Conservation (phyloP, 345 rosid genomes). For the Alliaria petiolata region DNA sequence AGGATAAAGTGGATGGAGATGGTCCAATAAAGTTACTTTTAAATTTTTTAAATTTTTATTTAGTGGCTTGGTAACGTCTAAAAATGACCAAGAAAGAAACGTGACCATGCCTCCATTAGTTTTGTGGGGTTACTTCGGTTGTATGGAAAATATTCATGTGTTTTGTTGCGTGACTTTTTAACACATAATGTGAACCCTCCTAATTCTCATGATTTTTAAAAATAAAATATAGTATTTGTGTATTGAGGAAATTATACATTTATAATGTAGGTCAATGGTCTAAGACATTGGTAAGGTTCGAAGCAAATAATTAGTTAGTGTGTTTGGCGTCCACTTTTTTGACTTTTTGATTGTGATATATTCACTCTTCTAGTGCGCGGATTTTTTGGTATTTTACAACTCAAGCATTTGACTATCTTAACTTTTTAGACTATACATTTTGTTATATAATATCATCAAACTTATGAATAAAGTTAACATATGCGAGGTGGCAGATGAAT, state of each 20-base stretch:
- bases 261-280: slow-evolving; percentile 20
- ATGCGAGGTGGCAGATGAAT: slow-evolving; percentile 19
- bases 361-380: slow-evolving; percentile 23
- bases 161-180: slow-evolving; percentile 24
- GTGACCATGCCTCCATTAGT: slow-evolving; percentile 24
- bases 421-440: neutral
- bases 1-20: slow-evolving; percentile 26
- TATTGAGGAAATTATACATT: neutral
- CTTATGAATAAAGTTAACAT: slow-evolving; percentile 5
- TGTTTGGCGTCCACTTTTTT: slow-evolving; percentile 32
- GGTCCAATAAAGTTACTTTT: slow-evolving; percentile 23
- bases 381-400: slow-evolving; percentile 28
- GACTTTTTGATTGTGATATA: slow-evolving; percentile 23
- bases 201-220: neutral
- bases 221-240: neutral
- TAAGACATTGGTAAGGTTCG: slow-evolving; percentile 4
- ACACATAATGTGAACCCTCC: slow-evolving; percentile 9
- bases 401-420: slow-evolving; percentile 31
- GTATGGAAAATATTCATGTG: slow-evolving; percentile 31
- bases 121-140: slow-evolving; percentile 4
- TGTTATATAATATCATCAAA: neutral
- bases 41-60: neutral
- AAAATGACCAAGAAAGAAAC: slow-evolving; percentile 28
- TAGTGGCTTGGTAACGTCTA: slow-evolving; percentile 36
- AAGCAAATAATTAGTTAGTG: slow-evolving; percentile 23